Evolutionary conservation across 805 yeast species (phyloP), one percentile per base, ranked within the genome.

Genomic region (Ogataea ganodermae): DNA sequence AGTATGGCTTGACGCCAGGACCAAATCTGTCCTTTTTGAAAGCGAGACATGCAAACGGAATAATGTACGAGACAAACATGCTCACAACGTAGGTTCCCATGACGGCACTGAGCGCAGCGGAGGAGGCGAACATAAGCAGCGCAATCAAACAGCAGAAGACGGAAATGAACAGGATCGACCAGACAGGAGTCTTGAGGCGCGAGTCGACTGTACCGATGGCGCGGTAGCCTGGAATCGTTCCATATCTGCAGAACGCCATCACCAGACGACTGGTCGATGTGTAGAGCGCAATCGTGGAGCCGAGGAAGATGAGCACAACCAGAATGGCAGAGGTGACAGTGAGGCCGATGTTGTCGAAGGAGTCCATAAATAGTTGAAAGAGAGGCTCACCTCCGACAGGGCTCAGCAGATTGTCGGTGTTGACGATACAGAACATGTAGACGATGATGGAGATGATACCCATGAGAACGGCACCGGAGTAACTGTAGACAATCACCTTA

Each of bases 381-480:
- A 38, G 27, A 17, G 42, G 42, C 22, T 38, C 42, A 12, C 42
- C 31, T 38, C 42, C 42, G 5, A 38, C 32, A 16, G 42, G 42
- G 8, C 2, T 33, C 22, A 38, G 32, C 3, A 38, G 42, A 16
- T 38, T 38, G 13, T 38, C 42, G 3, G 32, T 13, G 42, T 38
- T 38, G 42, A 38, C 42, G 12, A 38, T 38, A 33, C 42, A 38
- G 32, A 38, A 38, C 42, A 38, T 38, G 42, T 38, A 38, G 17
- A 38, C 18, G 14, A 38, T 24, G 16, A 38, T 38, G 16, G 42
- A 24, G 23, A 38, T 13, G 10, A 38, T 38, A 6, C 42, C 42
- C 42, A 38, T 27, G 9, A 38, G 13, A 16, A 38, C 31, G 3
- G 42, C 42, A 8, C 32, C 31, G 27, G 42, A 27, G 42, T 38